phyloP scores from a whole-genome alignment of 208 protist species.

The Trichomonas gallinae region DNA sequence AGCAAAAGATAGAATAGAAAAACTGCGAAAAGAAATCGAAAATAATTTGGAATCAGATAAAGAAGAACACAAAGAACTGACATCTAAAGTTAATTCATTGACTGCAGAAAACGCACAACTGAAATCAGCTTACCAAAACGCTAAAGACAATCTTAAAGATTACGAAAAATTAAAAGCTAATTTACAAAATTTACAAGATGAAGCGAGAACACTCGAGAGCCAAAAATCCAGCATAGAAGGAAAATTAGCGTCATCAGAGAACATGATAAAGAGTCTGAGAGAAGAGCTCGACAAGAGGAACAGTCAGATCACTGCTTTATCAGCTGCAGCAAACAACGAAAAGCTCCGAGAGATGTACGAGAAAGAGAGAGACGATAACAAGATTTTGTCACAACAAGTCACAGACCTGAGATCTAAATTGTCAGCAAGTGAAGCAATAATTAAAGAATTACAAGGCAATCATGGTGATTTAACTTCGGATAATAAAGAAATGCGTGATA shows the following conservation, averaged over 20 bases:
- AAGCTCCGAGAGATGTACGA: neutral
- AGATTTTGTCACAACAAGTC: too few species aligned
- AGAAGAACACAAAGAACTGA: neutral
- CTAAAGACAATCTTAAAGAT: neutral
- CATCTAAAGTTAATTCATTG: neutral
- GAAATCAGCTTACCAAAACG: neutral
- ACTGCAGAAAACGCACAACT: neutral
- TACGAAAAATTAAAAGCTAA: neutral
- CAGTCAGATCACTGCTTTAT: neutral
- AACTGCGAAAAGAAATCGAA: neutral
- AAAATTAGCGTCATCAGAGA: neutral
- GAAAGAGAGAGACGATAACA: neutral
- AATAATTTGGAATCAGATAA: neutral
- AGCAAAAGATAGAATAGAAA: neutral
- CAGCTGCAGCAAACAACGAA: neutral
- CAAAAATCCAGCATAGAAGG: neutral
- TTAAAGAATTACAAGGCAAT: too few species aligned
- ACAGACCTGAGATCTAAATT: too few species aligned
- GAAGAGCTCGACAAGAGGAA: neutral
- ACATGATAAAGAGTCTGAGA: neutral
- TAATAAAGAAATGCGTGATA: neutral
- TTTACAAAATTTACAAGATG: neutral
- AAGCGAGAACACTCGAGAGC: neutral
- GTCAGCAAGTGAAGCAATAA: too few species aligned
- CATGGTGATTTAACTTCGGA: too few species aligned